These are phyloP conservation scores for Zymoseptoria crescenta DNA, from an alignment of 2,329 filamentous ascomycete species.

Conservation along the genomic window DNA sequence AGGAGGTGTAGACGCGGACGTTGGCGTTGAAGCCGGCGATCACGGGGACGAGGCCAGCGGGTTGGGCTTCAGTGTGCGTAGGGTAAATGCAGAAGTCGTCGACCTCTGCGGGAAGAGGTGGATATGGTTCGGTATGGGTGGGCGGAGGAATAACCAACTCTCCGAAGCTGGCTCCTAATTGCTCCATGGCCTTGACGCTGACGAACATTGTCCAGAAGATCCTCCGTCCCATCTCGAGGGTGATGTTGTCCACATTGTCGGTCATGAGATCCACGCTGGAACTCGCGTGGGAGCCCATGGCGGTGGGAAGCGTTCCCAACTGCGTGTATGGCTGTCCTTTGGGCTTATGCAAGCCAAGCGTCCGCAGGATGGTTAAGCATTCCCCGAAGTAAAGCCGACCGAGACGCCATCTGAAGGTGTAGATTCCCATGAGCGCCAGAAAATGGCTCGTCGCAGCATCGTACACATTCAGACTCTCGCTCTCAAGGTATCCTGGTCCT, in stretches of 20 bases:
- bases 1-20: slow-evolving; percentile 70
- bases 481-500: slow-evolving; percentile 51
- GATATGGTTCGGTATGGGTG: slow-evolving; percentile 67
- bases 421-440: slow-evolving; percentile 57
- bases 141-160: slow-evolving; percentile 70
- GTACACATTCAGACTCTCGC: slow-evolving; percentile 48
- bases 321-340: slow-evolving; percentile 37
- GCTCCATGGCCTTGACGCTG: slow-evolving; percentile 63
- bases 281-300: slow-evolving; percentile 31
- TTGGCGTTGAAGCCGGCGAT: slow-evolving; percentile 76
- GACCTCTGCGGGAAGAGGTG: slow-evolving; percentile 70
- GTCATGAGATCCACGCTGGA: slow-evolving; percentile 29
- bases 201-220: slow-evolving; percentile 80
- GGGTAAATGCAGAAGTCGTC: slow-evolving; percentile 75
- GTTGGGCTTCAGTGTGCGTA: slow-evolving; percentile 62
- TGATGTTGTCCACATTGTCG: slow-evolving; percentile 39
- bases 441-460: slow-evolving; percentile 71
- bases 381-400: slow-evolving; percentile 66
- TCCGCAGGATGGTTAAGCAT: slow-evolving; percentile 59
- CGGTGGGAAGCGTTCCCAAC: slow-evolving; percentile 29
- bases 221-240: slow-evolving; percentile 48
- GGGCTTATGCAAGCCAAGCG: slow-evolving; percentile 57
- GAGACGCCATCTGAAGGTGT: slow-evolving; percentile 60
- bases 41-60: slow-evolving; percentile 58
- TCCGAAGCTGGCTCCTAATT: slow-evolving; percentile 63